Evolutionary conservation across 495 filamentous ascomycete species (phyloP).

Genomic region (Trichoderma asperelloides): DNA sequence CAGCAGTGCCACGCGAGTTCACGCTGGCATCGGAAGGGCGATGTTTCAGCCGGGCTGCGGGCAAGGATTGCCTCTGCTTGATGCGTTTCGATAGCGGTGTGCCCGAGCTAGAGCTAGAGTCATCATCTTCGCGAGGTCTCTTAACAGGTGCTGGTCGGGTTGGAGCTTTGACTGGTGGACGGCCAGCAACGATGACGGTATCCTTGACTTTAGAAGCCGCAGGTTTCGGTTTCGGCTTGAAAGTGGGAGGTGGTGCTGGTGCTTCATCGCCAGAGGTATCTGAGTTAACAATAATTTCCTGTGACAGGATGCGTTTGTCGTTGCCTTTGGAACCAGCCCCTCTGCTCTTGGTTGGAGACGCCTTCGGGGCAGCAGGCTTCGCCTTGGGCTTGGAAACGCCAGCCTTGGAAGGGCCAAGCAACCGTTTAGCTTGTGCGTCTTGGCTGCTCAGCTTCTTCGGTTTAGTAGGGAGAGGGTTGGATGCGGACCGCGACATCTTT

Average conservation of each 20-base stretch:
- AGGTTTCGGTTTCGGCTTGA: conserved; percentile 21
- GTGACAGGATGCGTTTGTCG: conserved; percentile 41
- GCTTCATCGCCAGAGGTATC: conserved; percentile 55
- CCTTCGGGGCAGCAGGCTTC: conserved; percentile 10
- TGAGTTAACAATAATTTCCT: conserved; percentile 68
- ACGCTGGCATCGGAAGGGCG: conserved; percentile 40
- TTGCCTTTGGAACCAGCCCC: conserved; percentile 9
- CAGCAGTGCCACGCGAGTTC: conserved; percentile 27
- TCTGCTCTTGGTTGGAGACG: conserved; percentile 14
- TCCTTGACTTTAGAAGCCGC: conserved; percentile 27
- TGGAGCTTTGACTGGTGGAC: conserved; percentile 19
- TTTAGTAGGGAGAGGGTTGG: conserved; percentile 39
- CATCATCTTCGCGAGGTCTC: conserved; percentile 34
- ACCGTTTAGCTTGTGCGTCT: conserved; percentile 52
- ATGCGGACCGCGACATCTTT: conserved; percentile 43
- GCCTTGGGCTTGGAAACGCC: conserved; percentile 29
- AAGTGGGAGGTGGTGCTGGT: conserved; percentile 23
- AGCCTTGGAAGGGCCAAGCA: conserved; percentile 48
- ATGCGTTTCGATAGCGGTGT: conserved; percentile 42
- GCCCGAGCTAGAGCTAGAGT: conserved; percentile 43
- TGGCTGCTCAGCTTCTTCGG: conserved; percentile 55
- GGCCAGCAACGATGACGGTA: conserved; percentile 21
- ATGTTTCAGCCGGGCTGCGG: conserved; percentile 21
- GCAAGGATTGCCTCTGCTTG: conserved; percentile 28
- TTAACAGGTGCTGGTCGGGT: conserved; percentile 12